Evolutionary conservation across 306 rosid genomes (phyloP), one percentile per base, ranked within the genome.

Genomic region (Purshia tridentata): DNA sequence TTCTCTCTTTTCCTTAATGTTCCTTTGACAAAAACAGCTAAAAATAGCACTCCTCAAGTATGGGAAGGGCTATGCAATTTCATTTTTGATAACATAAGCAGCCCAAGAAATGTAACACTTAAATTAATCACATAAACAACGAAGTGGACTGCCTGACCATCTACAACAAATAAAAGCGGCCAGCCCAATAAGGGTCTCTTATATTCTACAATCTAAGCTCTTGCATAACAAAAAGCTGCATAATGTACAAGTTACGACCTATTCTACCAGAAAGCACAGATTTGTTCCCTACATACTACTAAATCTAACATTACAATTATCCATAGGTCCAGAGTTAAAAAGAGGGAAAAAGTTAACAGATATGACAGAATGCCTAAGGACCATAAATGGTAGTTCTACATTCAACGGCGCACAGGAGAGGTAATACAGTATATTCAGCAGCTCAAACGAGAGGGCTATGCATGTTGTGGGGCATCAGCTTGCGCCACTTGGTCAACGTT

Each of bases 221-320:
- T 62, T 76, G 76, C 71, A 22, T 41, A 67, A 60, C 81, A 67
- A 46, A 71, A 67, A 51, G 68, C 80, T 83, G 55, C 37, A 58
- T 19, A 86, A 48, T 61, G 81, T 78, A 81, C 75, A 56, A 15
- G 75, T 80, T 29, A 81, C 53, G 45, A 39, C 58, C 91, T 85
- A 84, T 9, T 80, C 89, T 83, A 73, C 72, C 73, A 78, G 42
- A 46, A 69, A 67, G 15, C 41, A 44, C 56, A 18, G 47, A 46
- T 22, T 23, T 35, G 67, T 16, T 73, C 67, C 84, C 85, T 75
- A 83, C 70, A 42, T 78, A 81, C 81, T 74, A 52, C 75, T 48
- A 57, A 81, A 75, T 65, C 85, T 77, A 71, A 66, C 42, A 81
- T 65, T 80, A 86, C 76, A 84, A 77, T 80, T 83, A 85, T 81